A percentile compares a stretch with the other conserved stretches of the same genome.
Conservation (phyloP, 1,284 basidiomycete genomes). For the Irpex sp. region DNA sequence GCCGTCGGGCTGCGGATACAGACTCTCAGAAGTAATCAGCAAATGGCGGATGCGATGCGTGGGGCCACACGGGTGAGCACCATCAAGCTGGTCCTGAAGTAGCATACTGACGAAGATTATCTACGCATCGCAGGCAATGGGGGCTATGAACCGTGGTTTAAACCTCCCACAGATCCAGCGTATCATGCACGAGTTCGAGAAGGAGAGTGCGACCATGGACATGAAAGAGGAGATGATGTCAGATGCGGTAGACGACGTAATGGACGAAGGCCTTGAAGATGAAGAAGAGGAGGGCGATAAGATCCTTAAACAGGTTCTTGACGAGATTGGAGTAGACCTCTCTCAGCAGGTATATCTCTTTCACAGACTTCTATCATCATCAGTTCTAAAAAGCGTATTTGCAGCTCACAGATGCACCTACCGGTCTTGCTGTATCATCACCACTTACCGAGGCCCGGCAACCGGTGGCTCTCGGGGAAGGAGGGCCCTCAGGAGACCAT, state of each 20-base stretch:
- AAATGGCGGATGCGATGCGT: constrained; percentile 99
- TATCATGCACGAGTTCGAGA: constrained; percentile 98
- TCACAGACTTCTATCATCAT: background rate
- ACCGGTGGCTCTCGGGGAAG: constrained; percentile 78
- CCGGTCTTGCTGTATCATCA: constrained; percentile 60
- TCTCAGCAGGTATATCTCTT: constrained; percentile 69
- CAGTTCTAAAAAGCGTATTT: background rate
- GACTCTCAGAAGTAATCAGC: constrained; percentile 93
- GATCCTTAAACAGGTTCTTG: constrained; percentile 94
- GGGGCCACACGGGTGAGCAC: constrained; percentile 87
- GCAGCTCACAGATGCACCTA: constrained; percentile 83
- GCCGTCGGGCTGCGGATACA: constrained; percentile 96
- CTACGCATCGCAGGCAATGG: constrained; percentile 76
- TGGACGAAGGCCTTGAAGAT: constrained; percentile 91
- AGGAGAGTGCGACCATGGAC: constrained; percentile 97
- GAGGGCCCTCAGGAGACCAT: constrained; percentile 37
- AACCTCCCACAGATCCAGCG: constrained; percentile 94
- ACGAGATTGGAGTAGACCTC: constrained; percentile 93
- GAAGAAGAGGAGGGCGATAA: constrained; percentile 96
- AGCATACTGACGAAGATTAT: constrained; percentile 11
- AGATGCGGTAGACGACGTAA: constrained; percentile 96
- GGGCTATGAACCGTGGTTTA: constrained; percentile 93
- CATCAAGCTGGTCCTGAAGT: constrained; percentile 2
- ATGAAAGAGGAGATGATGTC: constrained; percentile 99
- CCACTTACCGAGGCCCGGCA: constrained; percentile 64